These are phyloP conservation scores for Amaranthus hypochondriacus DNA, from an alignment of 148 eudicot genomes.

Conservation along the genomic window DNA sequence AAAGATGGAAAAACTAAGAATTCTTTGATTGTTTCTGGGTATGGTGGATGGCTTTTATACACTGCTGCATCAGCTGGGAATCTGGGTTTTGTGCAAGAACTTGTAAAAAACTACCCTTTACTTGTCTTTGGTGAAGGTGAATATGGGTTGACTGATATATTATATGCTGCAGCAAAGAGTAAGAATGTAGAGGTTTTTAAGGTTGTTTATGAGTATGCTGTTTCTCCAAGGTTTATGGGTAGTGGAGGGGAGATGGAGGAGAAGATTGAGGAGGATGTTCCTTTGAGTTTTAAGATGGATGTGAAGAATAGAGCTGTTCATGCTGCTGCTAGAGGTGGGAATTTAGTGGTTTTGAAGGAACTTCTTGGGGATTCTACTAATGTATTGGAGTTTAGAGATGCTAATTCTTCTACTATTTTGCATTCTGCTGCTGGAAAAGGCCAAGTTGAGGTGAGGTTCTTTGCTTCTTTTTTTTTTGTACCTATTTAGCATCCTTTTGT, in stretches of 20 bases:
- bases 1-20: conserved; percentile 33
- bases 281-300: conserved; percentile 63
- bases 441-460: conserved; percentile 65
- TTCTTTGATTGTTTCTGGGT: conserved; percentile 59
- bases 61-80: conserved; percentile 96
- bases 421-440: conserved; percentile 93
- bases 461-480: not conserved
- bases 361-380: conserved; percentile 41
- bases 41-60: conserved; percentile 95
- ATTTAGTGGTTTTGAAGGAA: conserved; percentile 59
- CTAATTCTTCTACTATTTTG: conserved; percentile 58
- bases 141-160: conserved; percentile 81
- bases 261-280: conserved; percentile 38
- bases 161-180: conserved; percentile 94
- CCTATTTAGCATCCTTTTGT: no score
- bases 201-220: conserved; percentile 58
- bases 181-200: conserved; percentile 60
- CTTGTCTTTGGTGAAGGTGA: conserved; percentile 97
- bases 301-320: conserved; percentile 81
- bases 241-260: conserved; percentile 35
- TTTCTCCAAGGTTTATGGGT: conserved; percentile 63
- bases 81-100: conserved; percentile 49
- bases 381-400: conserved; percentile 64
- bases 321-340: conserved; percentile 95
- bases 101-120: conserved; percentile 60